Evolutionary conservation across 441 rosid species (phyloP).

Genomic region (Pelargonium myrrhifolium): DNA sequence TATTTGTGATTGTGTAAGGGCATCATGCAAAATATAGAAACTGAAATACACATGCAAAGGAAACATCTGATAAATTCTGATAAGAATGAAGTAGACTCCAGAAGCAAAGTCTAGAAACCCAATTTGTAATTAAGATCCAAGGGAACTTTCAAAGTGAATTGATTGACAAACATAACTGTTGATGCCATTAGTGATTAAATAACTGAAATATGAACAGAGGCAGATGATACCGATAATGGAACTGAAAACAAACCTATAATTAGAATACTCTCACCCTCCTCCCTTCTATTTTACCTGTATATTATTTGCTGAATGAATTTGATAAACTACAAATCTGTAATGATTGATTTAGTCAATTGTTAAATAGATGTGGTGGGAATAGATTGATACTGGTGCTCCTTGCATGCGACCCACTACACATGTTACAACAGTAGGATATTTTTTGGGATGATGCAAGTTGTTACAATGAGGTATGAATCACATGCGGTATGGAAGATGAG

Average conservation of each 20-base stretch:
- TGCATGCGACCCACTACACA: not conserved
- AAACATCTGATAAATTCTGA: not conserved
- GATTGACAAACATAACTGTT: not conserved
- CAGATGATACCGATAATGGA: not conserved
- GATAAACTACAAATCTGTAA: not conserved
- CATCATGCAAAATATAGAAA: not conserved
- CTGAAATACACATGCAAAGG: not conserved
- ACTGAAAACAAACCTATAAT: not conserved
- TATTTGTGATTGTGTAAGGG: not conserved
- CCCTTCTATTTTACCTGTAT: too few species aligned
- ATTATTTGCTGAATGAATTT: not conserved
- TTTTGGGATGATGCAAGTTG: not conserved
- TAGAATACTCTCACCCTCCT: too few species aligned
- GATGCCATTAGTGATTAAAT: not conserved
- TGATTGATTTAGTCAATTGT: not conserved
- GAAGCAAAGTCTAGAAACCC: not conserved
- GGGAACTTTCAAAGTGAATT: not conserved
- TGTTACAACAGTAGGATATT: not conserved
- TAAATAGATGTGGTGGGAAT: not conserved
- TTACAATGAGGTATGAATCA: not conserved
- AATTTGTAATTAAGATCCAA: not conserved
- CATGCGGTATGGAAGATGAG: not conserved
- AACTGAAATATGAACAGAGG: not conserved
- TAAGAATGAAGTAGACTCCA: not conserved
- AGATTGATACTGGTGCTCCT: not conserved